Base-by-base conservation (phyloP, 495 filamentous ascomycete genomes). In the Neurospora terricola region DNA sequence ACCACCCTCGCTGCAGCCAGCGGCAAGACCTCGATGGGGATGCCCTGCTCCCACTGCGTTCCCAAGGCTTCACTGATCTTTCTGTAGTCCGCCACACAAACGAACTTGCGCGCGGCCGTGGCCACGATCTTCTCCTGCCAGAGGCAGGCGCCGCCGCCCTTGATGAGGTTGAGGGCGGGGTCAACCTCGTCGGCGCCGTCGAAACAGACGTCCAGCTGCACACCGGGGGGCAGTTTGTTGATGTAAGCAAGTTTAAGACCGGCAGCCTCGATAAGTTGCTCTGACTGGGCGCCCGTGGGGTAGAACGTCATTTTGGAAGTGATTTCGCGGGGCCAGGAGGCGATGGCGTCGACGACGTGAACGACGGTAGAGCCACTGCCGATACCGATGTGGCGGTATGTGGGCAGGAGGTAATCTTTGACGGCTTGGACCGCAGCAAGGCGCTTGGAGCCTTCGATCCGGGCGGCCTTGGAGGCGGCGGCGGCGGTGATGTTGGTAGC, bases 61-160 rank as follows among this genome's bases (percentile, higher is more conserved):
- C 34, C 34, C 4, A 34, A 5, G 0, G 34, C 34, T 5, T 34
- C 34, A 5, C 91, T 90, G 70, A 94, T 88, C 84, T 99, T 99
- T 74, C 96, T 89, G 75, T 92, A 93, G 82, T 98, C 94, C 39
- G 96, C 96, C 71, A 98, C 96, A 78, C 93, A 96, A 71, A 99
- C 88, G 79, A 99, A 98, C 77, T 94, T 92, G 83, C 89, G 91
- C 2, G 94, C 91, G 72, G 90, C n/a, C n/a, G 92, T 88, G 4
- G 94, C 94, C 16, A 99, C 95, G 30, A 99, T 85, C 84, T 99
- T 99, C 85, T 99, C 96, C 83, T 98, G 96, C 86, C 97, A 98
- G 73, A 98, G 83, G 82, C 96, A 99, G 37, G 94, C 96, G 62
- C 96, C 96, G 18, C 96, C 96, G 66, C 96, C 96, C 84, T 99